Conservation (phyloP, 495 filamentous ascomycete genomes). For the Elasticomyces elasticus region DNA sequence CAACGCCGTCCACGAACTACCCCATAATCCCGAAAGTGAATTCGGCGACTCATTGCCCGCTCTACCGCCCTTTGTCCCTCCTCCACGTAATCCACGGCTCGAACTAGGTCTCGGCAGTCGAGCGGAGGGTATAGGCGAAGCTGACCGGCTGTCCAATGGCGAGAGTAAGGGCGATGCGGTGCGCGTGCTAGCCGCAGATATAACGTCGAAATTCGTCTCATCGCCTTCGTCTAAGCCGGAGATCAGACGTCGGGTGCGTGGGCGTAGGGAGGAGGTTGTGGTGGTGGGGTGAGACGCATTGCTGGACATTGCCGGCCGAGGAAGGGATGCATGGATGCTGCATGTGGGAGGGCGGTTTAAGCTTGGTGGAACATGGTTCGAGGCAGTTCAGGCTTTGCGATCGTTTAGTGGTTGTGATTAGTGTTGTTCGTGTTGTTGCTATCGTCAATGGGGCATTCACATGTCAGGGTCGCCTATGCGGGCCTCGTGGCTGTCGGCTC, state of each 20-base stretch:
- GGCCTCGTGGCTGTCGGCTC: no score
- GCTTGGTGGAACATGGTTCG: no score
- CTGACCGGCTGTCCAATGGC: conserved; percentile 26
- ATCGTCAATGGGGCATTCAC: no score
- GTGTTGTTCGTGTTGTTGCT: no score
- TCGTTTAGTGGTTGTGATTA: no score
- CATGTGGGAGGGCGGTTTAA: conserved; percentile 1
- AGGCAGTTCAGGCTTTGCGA: no score
- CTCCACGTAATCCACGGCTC: conserved; percentile 10
- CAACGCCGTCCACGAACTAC: conserved; percentile 34
- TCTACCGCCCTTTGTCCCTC: background rate
- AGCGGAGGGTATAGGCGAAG: conserved; percentile 28
- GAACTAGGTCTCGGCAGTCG: conserved; percentile 22
- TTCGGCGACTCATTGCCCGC: conserved; percentile 13
- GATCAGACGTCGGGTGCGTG: conserved; percentile 30
- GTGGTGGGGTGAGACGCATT: conserved; percentile 16
- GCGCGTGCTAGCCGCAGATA: background rate
- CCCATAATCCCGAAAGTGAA: conserved; percentile 20
- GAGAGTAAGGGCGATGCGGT: conserved; percentile 23
- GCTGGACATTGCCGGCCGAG: conserved; percentile 12
- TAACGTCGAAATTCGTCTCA: conserved; percentile 3
- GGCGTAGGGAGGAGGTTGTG: conserved; percentile 26
- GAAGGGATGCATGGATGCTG: conserved; percentile 17
- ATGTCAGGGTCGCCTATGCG: no score
- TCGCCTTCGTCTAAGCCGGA: conserved; percentile 31